Percentiles rank a stretch among this genome's conserved stretches.
Evolutionary conservation across 768 basidiomycete species (phyloP).

Genomic region (Suillus paluster): DNA sequence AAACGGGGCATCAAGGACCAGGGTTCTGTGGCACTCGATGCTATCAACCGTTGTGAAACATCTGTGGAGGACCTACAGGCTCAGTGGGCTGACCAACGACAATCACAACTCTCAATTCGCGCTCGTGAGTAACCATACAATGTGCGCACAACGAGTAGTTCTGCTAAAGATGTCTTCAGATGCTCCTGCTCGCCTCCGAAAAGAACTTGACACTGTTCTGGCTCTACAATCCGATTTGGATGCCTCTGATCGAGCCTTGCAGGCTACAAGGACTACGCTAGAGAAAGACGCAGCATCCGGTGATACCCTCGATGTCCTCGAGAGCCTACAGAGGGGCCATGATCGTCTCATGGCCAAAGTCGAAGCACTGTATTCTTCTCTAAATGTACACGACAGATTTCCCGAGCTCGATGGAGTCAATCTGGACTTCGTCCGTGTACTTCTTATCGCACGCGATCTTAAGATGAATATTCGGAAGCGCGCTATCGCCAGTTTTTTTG

Average conservation of each 20-base stretch:
- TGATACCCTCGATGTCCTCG: slow-evolving; percentile 18
- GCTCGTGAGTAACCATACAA: too few species aligned
- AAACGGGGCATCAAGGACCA: slow-evolving; percentile 22
- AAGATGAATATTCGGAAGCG: slow-evolving; percentile 31
- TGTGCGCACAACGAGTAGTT: too few species aligned
- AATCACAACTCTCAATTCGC: slow-evolving; percentile 10
- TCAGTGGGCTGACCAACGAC: slow-evolving; percentile 8
- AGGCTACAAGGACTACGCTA: slow-evolving; percentile 15
- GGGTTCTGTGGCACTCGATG: background rate
- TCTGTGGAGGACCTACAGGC: background rate
- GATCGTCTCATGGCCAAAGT: slow-evolving; percentile 3
- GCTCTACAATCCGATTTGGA: slow-evolving; percentile 35
- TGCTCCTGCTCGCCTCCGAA: too few species aligned
- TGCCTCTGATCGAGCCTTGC: slow-evolving; percentile 27
- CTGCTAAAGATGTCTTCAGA: too few species aligned
- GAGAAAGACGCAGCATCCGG: slow-evolving; percentile 6
- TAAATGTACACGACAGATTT: slow-evolving; percentile 13
- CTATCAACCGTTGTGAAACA: background rate
- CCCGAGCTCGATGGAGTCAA: slow-evolving; percentile 7
- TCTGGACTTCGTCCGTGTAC: slow-evolving; percentile 10
- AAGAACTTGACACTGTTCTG: slow-evolving; percentile 39
- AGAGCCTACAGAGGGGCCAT: slow-evolving; percentile 18
- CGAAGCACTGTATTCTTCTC: slow-evolving; percentile 11
- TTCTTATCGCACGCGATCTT: slow-evolving; percentile 19
- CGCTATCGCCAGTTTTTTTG: slow-evolving; percentile 29